A percentile compares a stretch with the other conserved stretches of the same genome.
Evolutionary conservation across 2,329 filamentous ascomycete genomes (phyloP).

Genomic region (Aspergillus calidoustus): DNA sequence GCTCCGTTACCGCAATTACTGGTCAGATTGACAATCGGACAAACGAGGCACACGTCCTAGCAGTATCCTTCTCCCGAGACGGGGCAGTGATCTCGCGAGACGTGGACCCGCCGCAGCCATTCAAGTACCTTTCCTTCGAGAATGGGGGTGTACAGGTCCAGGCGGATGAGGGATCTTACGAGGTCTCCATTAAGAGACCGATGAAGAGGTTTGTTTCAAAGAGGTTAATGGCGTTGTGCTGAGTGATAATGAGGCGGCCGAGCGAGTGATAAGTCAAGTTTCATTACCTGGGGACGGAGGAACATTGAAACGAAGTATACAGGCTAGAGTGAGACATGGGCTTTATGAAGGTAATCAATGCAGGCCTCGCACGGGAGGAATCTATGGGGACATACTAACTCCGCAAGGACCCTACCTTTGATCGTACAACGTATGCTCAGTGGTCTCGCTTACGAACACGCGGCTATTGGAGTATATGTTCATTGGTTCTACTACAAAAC

Average conservation of each 20-base stretch:
- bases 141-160: conserved; percentile 54
- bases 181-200: conserved; percentile 52
- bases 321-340: no score
- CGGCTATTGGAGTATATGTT: no score
- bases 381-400: no score
- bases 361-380: no score
- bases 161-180: background rate
- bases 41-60: conserved; percentile 58
- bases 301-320: no score
- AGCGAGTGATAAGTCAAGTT: no score
- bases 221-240: conserved; percentile 59
- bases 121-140: conserved; percentile 62
- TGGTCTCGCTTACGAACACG: no score
- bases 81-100: conserved; percentile 57
- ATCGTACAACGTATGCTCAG: no score
- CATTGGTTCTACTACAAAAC: no score
- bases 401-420: no score
- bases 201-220: conserved; percentile 65
- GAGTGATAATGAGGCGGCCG: conserved; percentile 52
- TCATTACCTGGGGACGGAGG: no score
- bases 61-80: conserved; percentile 57
- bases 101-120: conserved; percentile 64
- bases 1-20: conserved; percentile 56
- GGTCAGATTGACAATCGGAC: conserved; percentile 57
- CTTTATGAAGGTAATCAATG: no score